Evolutionary conservation across 441 rosid species (phyloP).

Genomic region (Jatropha podagrica): DNA sequence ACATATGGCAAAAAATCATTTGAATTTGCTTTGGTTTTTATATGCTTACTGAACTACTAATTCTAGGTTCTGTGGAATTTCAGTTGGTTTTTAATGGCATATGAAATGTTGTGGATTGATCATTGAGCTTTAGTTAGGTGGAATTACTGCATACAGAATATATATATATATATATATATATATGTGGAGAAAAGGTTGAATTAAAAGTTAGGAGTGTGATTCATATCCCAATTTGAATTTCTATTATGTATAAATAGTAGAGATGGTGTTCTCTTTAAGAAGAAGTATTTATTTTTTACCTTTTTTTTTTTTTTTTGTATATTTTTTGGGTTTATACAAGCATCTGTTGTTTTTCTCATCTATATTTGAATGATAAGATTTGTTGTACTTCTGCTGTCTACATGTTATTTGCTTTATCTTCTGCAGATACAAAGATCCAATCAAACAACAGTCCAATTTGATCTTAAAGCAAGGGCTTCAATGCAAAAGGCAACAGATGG

Average conservation of each 20-base stretch:
- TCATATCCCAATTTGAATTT: background rate
- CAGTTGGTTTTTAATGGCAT: background rate
- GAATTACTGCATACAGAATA: background rate
- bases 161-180: background rate
- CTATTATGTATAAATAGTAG: background rate
- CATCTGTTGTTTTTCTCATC: background rate
- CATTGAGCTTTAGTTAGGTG: background rate
- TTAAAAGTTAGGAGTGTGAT: background rate
- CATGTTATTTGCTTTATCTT: slow-evolving; percentile 15
- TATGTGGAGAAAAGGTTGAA: background rate
- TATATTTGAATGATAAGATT: background rate
- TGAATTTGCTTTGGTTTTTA: background rate
- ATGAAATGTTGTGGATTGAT: background rate
- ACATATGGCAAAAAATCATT: background rate
- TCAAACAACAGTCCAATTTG: slow-evolving; percentile 29
- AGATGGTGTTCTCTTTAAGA: background rate
- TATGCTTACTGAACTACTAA: background rate
- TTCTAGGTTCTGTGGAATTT: background rate
- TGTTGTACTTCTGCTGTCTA: background rate
- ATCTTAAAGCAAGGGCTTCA: slow-evolving; percentile 34
- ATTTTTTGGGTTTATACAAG: background rate
- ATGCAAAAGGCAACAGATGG: slow-evolving; percentile 45
- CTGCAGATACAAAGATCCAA: slow-evolving; percentile 40
- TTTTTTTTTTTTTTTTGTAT: background rate
- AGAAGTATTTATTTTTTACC: background rate